A percentile compares a stretch with the other conserved stretches of the same genome.
Conservation (phyloP, 306 rosid genomes). For the Amphicarpaea edgeworthii region DNA sequence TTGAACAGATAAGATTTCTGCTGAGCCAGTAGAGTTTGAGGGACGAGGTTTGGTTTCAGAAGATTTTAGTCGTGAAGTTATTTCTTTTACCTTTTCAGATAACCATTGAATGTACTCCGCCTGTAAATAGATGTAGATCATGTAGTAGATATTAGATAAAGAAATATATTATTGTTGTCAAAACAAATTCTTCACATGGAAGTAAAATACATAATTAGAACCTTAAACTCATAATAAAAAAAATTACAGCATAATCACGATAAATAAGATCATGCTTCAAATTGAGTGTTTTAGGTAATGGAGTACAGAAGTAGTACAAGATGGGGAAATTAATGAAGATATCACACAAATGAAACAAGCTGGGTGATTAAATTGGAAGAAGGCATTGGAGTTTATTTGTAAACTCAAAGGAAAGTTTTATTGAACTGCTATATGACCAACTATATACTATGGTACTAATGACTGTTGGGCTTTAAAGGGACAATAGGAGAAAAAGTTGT, state of each 20-base stretch:
- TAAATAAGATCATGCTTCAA: neutral
- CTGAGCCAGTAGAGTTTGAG: constrained; percentile 5
- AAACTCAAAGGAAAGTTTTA: neutral
- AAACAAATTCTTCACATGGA: neutral
- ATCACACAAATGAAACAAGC: neutral
- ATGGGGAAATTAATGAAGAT: neutral
- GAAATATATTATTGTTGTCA: neutral
- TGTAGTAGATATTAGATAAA: neutral
- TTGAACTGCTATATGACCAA: neutral
- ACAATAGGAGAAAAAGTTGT: too few relatives aligned
- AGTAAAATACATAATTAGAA: constrained; percentile 2
- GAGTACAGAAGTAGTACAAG: neutral
- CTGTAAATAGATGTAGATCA: constrained; percentile 28
- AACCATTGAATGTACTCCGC: constrained; percentile 23
- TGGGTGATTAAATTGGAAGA: neutral
- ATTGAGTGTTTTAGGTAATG: neutral
- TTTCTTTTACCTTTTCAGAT: neutral
- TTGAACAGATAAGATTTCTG: constrained; percentile 3
- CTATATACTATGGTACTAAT: neutral
- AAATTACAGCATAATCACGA: neutral
- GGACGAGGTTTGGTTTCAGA: neutral
- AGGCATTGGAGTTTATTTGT: neutral
- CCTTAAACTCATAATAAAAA: neutral
- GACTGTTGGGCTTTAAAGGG: neutral
- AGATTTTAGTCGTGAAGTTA: neutral